These are phyloP conservation scores for Tulasnella sp. DNA, from an alignment of 768 basidiomycete genomes.

Conservation along the genomic window DNA sequence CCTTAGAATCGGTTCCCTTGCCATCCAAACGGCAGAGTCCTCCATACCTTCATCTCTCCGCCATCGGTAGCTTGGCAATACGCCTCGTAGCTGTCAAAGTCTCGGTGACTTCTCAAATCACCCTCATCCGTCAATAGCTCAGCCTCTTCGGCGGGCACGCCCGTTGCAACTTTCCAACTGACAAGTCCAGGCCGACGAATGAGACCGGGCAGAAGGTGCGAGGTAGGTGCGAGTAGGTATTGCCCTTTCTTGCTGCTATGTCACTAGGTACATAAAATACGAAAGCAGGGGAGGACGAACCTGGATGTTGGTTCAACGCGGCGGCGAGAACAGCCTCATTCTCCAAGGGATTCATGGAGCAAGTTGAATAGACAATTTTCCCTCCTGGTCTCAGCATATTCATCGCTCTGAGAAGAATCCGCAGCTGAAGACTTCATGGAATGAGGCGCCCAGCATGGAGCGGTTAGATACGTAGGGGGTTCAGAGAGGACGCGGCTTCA, in stretches of 20 bases:
- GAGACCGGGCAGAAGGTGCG: constrained; percentile 54
- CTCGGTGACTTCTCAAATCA: not conserved
- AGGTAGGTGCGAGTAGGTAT: not conserved
- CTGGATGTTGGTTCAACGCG: constrained; percentile 66
- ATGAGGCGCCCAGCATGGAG: not conserved
- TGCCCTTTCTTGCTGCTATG: not conserved
- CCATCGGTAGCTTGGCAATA: constrained; percentile 49
- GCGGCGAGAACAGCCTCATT: constrained; percentile 94
- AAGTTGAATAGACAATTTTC: constrained; percentile 95
- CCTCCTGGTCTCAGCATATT: constrained; percentile 80
- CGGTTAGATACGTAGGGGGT: not conserved
- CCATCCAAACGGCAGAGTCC: constrained; percentile 18
- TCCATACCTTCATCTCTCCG: constrained; percentile 56
- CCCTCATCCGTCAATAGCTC: not conserved
- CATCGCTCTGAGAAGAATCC: constrained; percentile 92
- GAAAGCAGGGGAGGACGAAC: constrained; percentile 40
- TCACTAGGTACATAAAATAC: not conserved
- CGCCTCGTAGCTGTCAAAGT: constrained; percentile 51
- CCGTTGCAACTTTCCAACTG: constrained; percentile 71
- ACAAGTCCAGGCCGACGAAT: constrained; percentile 70
- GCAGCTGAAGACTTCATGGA: constrained; percentile 69
- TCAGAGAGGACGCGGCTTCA: constrained; percentile 31
- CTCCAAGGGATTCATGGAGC: constrained; percentile 93
- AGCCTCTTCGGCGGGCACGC: constrained; percentile 29
- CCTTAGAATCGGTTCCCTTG: not conserved